These are phyloP conservation scores for Malassezia psittaci DNA, from an alignment of 1,284 basidiomycete species.

Conservation along the genomic window DNA sequence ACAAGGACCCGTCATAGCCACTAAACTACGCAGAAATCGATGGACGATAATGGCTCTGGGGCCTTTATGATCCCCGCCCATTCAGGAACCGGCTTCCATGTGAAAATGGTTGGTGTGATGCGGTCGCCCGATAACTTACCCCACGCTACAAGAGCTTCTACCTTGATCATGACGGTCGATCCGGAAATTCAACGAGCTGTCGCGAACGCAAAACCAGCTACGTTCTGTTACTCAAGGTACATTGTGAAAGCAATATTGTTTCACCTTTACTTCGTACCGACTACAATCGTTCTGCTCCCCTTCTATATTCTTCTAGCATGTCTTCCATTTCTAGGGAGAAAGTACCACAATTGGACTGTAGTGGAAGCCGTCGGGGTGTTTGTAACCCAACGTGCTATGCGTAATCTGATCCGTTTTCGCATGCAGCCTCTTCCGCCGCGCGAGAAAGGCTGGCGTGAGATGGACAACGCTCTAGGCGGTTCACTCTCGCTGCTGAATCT, in stretches of 20 bases:
- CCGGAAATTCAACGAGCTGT: background rate
- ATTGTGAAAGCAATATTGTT: slow-evolving; percentile 20
- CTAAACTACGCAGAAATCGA: slow-evolving; percentile 19
- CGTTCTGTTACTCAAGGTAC: background rate
- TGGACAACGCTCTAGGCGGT: slow-evolving; percentile 25
- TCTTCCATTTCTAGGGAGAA: slow-evolving; percentile 24
- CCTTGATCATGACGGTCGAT: background rate
- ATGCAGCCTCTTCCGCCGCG: slow-evolving; percentile 38
- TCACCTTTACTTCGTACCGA: slow-evolving; percentile 34
- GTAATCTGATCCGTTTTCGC: slow-evolving; percentile 26
- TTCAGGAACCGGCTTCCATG: too few relatives aligned
- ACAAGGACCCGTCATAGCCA: slow-evolving; percentile 23
- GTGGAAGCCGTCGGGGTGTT: slow-evolving; percentile 26
- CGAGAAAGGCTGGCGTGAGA: slow-evolving; percentile 34
- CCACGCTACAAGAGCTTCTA: background rate
- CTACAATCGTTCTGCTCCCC: slow-evolving; percentile 24
- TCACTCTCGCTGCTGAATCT: slow-evolving; percentile 27
- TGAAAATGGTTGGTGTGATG: background rate
- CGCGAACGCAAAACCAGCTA: background rate
- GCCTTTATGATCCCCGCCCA: background rate
- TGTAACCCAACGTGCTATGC: slow-evolving; percentile 28
- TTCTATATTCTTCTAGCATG: slow-evolving; percentile 26
- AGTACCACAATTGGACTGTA: slow-evolving; percentile 24
- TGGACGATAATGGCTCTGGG: background rate
- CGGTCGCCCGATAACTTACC: background rate